Percentiles rank a stretch among this genome's conserved stretches.
Conservation (phyloP, 352 stramenopile species). For the Phytophthora fragariaefolia region DNA sequence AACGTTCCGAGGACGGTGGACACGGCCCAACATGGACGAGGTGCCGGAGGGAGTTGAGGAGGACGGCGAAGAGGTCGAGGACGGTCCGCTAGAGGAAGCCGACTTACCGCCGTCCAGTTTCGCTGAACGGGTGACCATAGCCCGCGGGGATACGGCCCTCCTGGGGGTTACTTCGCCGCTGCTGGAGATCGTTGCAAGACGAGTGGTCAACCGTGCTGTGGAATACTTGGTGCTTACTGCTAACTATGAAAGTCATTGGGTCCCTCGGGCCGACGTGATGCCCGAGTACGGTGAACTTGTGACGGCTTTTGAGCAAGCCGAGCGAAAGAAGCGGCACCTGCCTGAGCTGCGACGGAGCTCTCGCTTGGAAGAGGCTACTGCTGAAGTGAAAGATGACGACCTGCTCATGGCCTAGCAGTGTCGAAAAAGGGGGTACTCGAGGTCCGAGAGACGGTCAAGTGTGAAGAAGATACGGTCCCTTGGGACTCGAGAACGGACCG, state of each 20-base stretch:
- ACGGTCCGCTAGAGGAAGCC: neutral
- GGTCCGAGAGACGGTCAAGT: too few relatives aligned
- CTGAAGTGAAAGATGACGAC: neutral
- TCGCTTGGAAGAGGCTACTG: neutral
- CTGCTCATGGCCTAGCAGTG: neutral
- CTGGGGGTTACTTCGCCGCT: neutral
- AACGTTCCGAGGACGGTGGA: neutral
- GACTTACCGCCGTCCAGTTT: neutral
- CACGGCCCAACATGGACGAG: neutral
- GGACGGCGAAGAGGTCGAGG: too few relatives aligned
- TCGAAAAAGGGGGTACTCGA: too few relatives aligned
- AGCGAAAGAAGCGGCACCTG: neutral
- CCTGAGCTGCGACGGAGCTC: neutral
- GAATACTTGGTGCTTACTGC: too few relatives aligned
- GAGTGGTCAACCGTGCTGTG: neutral
- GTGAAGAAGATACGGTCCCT: too few relatives aligned
- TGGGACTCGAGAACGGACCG: too few relatives aligned
- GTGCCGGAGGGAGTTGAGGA: neutral
- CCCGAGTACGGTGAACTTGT: neutral
- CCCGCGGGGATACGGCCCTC: neutral
- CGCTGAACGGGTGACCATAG: neutral
- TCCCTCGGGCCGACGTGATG: too few relatives aligned
- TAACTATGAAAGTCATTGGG: conserved; percentile 5
- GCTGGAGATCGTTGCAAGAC: neutral
- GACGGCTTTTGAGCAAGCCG: neutral